Evolutionary conservation across 345 rosid genomes (phyloP).

Genomic region (Kernera saxatilis): DNA sequence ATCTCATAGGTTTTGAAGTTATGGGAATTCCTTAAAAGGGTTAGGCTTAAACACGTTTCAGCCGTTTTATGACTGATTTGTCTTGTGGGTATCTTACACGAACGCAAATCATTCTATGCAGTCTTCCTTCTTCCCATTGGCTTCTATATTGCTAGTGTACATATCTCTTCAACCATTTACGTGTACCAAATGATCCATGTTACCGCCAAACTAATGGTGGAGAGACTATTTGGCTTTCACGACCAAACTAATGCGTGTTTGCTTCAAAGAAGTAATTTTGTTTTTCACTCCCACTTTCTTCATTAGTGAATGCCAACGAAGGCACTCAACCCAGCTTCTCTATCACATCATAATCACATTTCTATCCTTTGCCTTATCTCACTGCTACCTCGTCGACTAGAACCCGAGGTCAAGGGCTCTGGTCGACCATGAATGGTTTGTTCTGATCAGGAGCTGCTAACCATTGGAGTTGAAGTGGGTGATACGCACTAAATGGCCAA

Average conservation of each 20-base stretch:
- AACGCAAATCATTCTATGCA: conserved; percentile 13
- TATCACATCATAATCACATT: no score
- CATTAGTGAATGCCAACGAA: not conserved
- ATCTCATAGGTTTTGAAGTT: not conserved
- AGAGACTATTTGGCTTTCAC: not conserved
- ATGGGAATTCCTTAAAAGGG: conserved; percentile 6
- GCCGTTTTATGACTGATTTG: not conserved
- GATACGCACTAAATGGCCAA: not conserved
- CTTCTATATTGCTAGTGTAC: not conserved
- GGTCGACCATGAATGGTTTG: not conserved
- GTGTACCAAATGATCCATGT: not conserved
- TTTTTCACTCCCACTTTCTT: not conserved
- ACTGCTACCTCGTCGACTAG: not conserved
- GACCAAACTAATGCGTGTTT: not conserved
- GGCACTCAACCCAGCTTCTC: no score
- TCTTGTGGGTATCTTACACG: conserved; percentile 7
- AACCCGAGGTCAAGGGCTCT: not conserved
- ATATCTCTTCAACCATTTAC: not conserved
- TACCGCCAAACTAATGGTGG: not conserved
- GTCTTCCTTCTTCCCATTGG: conserved; percentile 5
- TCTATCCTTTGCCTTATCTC: not conserved
- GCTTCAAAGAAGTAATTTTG: not conserved
- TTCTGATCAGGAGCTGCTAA: not conserved
- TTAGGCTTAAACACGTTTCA: not conserved
- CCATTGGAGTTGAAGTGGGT: not conserved